Percentiles rank a stretch among this genome's conserved stretches.
Conservation (phyloP, 208 protist genomes). For the Leishmania tropica region DNA sequence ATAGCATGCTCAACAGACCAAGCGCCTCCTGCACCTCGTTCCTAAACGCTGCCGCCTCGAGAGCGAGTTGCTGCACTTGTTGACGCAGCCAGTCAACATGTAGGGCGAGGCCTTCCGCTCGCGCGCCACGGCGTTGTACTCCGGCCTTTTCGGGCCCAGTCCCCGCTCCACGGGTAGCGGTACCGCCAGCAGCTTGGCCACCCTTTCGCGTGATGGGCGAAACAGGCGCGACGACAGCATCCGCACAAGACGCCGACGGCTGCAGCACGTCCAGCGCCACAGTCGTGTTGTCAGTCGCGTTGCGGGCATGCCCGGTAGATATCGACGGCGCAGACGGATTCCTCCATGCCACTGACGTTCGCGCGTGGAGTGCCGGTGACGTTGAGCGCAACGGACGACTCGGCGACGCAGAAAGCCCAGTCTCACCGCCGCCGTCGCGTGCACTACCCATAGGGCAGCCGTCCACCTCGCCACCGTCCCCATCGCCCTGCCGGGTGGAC, state of each 20-base stretch:
- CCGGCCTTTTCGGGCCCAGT: no score
- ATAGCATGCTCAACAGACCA: slow-evolving; percentile 1
- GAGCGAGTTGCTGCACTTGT: slow-evolving; percentile 9
- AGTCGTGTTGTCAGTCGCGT: background rate
- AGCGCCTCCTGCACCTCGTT: slow-evolving; percentile 21
- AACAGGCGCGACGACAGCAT: background rate
- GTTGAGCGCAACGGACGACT: background rate
- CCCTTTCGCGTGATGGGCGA: background rate
- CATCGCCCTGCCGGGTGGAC: background rate
- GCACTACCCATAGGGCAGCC: background rate
- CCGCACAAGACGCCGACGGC: background rate
- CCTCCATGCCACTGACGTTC: background rate
- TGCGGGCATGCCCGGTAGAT: background rate
- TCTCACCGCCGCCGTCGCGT: background rate
- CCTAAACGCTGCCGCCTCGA: slow-evolving; percentile 8
- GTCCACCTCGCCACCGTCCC: slow-evolving; percentile 13
- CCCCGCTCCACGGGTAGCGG: no score
- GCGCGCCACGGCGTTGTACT: background rate
- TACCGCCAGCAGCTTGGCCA: background rate
- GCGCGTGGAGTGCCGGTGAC: background rate
- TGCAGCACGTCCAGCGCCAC: background rate
- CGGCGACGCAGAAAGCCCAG: background rate
- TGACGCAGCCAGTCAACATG: slow-evolving; percentile 21
- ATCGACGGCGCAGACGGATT: background rate
- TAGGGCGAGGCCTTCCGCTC: background rate